Conservation (phyloP, 768 basidiomycete species). For the Suillus subaureus region DNA sequence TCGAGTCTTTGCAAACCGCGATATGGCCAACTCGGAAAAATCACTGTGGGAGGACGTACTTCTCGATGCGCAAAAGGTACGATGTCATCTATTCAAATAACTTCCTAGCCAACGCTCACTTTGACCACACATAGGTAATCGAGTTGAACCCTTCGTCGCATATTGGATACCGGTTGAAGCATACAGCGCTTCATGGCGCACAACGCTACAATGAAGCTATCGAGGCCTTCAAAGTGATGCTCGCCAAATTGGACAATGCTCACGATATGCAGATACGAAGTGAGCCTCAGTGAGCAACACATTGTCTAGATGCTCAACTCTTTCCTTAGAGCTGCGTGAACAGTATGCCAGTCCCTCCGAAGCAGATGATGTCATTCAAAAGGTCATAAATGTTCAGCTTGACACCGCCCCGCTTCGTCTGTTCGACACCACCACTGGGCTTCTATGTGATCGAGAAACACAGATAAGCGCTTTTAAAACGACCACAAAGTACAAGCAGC, state of each 20-base stretch:
- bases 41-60: background rate
- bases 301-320: background rate
- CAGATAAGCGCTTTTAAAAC: background rate
- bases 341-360: background rate
- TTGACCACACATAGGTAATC: background rate
- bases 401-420: background rate
- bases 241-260: background rate
- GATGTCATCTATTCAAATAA: background rate
- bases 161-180: background rate
- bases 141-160: background rate
- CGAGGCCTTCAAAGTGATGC: background rate
- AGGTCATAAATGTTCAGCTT: background rate
- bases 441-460: background rate
- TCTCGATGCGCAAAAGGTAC: background rate
- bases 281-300: background rate
- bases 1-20: background rate
- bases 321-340: background rate
- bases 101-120: background rate
- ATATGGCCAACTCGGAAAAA: background rate
- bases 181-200: background rate
- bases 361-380: background rate
- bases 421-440: background rate
- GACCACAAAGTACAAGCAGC: background rate
- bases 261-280: background rate
- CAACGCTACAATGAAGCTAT: background rate